A percentile compares a stretch with the other conserved stretches of the same genome.
Conservation (phyloP, 2,329 filamentous ascomycete species). For the Diaporthe ampelina region DNA sequence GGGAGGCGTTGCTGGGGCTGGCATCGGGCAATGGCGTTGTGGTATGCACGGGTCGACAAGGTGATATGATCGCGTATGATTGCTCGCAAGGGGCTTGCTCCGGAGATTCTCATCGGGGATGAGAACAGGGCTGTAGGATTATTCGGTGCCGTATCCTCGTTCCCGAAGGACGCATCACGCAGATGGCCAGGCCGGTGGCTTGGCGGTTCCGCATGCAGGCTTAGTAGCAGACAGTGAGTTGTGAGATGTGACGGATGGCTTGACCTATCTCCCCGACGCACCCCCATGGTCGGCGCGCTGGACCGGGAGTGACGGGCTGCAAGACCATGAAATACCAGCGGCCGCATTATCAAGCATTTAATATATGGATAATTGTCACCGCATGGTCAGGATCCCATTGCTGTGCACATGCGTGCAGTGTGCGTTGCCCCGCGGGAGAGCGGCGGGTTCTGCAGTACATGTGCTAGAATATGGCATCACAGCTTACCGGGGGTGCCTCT, state of each 20-base stretch:
- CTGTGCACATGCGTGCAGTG: neutral
- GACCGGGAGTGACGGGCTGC: neutral
- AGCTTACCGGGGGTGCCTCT: neutral
- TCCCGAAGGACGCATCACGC: conserved; percentile 1
- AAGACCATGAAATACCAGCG: neutral
- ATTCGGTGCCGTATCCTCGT: conserved; percentile 18
- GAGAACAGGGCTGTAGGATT: conserved; percentile 30
- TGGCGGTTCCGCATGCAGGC: conserved; percentile 13
- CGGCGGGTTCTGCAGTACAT: neutral
- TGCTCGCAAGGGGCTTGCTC: conserved; percentile 35
- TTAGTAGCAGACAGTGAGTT: conserved; percentile 17
- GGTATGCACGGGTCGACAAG: conserved; percentile 39
- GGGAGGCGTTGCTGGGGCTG: conserved; percentile 49
- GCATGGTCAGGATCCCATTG: neutral
- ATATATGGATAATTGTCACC: neutral
- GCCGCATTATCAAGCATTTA: neutral
- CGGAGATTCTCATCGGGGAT: conserved; percentile 18
- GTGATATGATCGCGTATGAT: conserved; percentile 42
- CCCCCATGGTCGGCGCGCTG: neutral
- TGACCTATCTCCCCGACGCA: neutral
- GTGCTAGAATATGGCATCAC: neutral
- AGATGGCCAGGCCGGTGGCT: neutral
- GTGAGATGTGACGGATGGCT: conserved; percentile 28
- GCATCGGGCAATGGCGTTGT: conserved; percentile 42
- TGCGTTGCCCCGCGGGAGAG: neutral